Evolutionary conservation across 768 basidiomycete genomes (phyloP).

Genomic region (Boletus sp.): DNA sequence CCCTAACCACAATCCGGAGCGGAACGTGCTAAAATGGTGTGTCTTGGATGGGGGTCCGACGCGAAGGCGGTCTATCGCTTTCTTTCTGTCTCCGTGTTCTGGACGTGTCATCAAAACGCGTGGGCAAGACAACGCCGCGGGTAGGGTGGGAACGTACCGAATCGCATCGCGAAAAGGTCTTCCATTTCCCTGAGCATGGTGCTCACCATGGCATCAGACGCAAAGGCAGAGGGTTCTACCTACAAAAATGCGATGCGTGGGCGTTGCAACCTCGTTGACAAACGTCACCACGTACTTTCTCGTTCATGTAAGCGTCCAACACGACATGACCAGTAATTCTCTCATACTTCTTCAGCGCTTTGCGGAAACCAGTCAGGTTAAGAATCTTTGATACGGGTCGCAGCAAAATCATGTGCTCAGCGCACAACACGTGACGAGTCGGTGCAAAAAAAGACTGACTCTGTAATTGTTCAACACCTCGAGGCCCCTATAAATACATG

Average conservation of each 20-base stretch:
- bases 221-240: slow-evolving; percentile 68
- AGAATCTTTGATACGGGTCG: slow-evolving; percentile 57
- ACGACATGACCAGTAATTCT: slow-evolving; percentile 70
- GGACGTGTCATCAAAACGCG: not conserved
- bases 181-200: slow-evolving; percentile 74
- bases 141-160: slow-evolving; percentile 48
- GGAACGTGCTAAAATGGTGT: slow-evolving; percentile 73
- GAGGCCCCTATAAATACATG: slow-evolving; percentile 47
- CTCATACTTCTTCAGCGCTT: slow-evolving; percentile 83
- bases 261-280: not conserved
- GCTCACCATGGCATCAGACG: slow-evolving; percentile 57
- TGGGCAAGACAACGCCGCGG: not conserved
- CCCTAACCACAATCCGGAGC: slow-evolving; percentile 70
- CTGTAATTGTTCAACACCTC: slow-evolving; percentile 90
- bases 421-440: not conserved
- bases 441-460: slow-evolving; percentile 33
- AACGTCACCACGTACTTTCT: slow-evolving; percentile 48
- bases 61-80: slow-evolving; percentile 65
- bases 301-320: slow-evolving; percentile 79
- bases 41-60: slow-evolving; percentile 48
- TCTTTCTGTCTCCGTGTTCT: slow-evolving; percentile 74
- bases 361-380: slow-evolving; percentile 87
- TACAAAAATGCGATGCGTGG: slow-evolving; percentile 20
- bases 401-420: not conserved
- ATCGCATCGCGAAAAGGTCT: slow-evolving; percentile 67